phyloP scores from a whole-genome alignment of 78 protist genomes.

The Dictyostelium citrinum region DNA sequence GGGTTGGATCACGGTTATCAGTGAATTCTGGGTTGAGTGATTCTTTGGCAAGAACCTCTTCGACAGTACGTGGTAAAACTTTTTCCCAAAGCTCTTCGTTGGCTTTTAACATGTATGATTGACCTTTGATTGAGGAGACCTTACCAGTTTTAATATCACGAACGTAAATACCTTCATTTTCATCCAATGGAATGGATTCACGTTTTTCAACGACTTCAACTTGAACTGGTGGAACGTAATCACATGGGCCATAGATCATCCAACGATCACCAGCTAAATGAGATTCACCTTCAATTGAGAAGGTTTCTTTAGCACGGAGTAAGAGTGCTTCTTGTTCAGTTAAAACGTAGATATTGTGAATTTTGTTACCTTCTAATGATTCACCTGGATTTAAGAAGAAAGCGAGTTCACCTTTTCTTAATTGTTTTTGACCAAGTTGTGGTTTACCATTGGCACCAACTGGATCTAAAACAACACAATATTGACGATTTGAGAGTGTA shows the following conservation, averaged over 20 bases:
- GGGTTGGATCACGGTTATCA: conserved; percentile 82
- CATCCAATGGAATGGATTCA: conserved; percentile 92
- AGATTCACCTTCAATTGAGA: conserved; percentile 43
- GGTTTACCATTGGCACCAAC: conserved; percentile 72
- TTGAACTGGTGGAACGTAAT: conserved; percentile 91
- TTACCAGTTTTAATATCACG: conserved; percentile 90
- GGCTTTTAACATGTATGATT: conserved; percentile 90
- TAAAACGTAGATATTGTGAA: conserved; percentile 78
- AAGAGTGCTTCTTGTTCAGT: conserved; percentile 92
- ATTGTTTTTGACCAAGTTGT: conserved; percentile 87
- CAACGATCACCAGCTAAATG: conserved; percentile 94
- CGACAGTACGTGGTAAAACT: conserved; percentile 90
- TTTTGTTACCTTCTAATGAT: conserved; percentile 78
- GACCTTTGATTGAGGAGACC: conserved; percentile 82
- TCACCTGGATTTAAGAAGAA: conserved; percentile 95
- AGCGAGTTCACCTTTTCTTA: conserved; percentile 85
- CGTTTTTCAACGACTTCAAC: conserved; percentile 89
- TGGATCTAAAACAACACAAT: conserved; percentile 92
- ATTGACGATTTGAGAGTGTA: conserved; percentile 89
- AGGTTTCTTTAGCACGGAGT: conserved; percentile 86
- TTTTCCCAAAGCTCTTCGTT: conserved; percentile 93
- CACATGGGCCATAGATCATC: conserved; percentile 94
- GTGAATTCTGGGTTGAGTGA: conserved; percentile 27
- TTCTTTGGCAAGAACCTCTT: conserved; percentile 87
- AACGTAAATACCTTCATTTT: conserved; percentile 95